phyloP scores from a whole-genome alignment of 352 stramenopile genomes.

The Phytophthora foliorum region DNA sequence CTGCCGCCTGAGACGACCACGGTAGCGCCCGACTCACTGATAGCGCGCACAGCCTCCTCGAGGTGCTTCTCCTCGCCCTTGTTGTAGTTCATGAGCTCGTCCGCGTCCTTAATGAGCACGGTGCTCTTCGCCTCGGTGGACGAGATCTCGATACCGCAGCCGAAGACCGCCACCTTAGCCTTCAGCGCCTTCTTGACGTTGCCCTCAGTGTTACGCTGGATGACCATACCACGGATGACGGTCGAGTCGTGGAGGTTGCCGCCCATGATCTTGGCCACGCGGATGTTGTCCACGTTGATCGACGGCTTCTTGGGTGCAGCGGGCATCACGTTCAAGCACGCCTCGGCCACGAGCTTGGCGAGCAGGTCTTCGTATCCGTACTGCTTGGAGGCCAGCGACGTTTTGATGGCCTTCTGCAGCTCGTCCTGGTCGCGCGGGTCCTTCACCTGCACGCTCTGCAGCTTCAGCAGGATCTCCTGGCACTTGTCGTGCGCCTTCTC shows the following conservation, averaged over 20 bases:
- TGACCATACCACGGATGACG: constrained; percentile 98
- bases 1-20: constrained; percentile 97
- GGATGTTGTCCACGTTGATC: constrained; percentile 98
- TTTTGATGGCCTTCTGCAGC: constrained; percentile 93
- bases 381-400: constrained; percentile 98
- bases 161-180: constrained; percentile 98
- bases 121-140: constrained; percentile 99
- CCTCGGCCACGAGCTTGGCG: constrained; percentile 95
- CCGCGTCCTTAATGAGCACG: constrained; percentile 99
- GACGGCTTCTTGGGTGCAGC: constrained; percentile 83
- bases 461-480: constrained; percentile 91
- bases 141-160: constrained; percentile 97
- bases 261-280: constrained; percentile 98
- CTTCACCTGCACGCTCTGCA: constrained; percentile 83
- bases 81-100: constrained; percentile 99
- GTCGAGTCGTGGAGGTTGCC: constrained; percentile 95
- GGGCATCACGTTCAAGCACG: constrained; percentile 95
- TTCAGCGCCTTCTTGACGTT: constrained; percentile 92
- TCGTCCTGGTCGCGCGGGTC: constrained; percentile 88
- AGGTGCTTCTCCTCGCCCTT: constrained; percentile 98
- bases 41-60: constrained; percentile 97
- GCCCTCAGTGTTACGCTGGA: constrained; percentile 95
- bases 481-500: constrained; percentile 95
- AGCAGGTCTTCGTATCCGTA: constrained; percentile 97
- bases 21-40: constrained; percentile 96